Evolutionary conservation across 176 grass and related monocot species (phyloP), one percentile per base, ranked within the genome.

Genomic region (Oryza officinalis): DNA sequence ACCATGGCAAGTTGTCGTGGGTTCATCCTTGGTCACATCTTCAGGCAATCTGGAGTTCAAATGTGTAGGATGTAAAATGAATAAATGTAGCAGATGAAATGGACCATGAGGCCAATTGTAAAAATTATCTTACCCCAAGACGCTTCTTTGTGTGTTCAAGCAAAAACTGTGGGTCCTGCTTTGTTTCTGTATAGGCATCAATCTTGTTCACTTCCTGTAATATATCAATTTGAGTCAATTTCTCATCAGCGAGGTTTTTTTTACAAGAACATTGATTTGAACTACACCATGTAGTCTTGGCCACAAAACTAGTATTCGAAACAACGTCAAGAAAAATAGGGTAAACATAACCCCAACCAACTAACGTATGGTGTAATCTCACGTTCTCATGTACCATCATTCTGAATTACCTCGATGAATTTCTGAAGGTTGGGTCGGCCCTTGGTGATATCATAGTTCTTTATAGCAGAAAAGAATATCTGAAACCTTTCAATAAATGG

Each of bases 191-290:
- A 23, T 94, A 98, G 3, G 89, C 85, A 74, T 98, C 80, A 5
- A 95, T 95, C 77, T 95, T 98, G 85, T 95, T 90, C 67, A 95
- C 84, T 83, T 98, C 93, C 88, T 89, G 57, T 17, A 77, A 89
- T 30, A 57, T 65, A 65, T 13, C 30, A 47, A 65, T 76, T 49
- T 41, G 10, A 85, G 10, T 89, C 43, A 27, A 44, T 38, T 38
- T 38, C 37, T 38, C 37, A 6, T 38, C 37, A 38, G 7, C 37
- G 7, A 38, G 1, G 37, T 8, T 38, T 38, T 38, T 38, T 38
- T 8, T 38, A 38, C 37, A 38, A 38, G 37, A 38, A 38, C 37
- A 80, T 9, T 25, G 18, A 26, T 71, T 65, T 45, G 8, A 26
- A 15, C 65, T 54, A 23, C 15, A n/a, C 65, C 37, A 83, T 38